Evolutionary conservation across 2,329 filamentous ascomycete genomes (phyloP).

Genomic region (Eutypa lata): DNA sequence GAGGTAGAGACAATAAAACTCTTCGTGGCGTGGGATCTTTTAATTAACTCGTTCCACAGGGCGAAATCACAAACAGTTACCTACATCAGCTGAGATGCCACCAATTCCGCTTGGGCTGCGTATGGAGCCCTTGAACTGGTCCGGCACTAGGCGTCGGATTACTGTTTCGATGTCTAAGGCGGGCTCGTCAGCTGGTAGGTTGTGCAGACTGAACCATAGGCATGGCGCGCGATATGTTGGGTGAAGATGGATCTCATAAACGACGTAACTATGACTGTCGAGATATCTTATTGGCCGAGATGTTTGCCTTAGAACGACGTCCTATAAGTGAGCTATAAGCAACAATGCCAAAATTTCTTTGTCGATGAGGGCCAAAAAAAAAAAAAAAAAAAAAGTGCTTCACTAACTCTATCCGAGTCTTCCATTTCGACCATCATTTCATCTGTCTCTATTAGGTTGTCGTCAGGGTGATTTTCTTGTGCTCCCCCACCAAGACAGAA

Average conservation of each 20-base stretch:
- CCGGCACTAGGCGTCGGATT: conserved; percentile 68
- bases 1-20: conserved; percentile 37
- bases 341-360: background rate
- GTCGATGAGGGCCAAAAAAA: background rate
- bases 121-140: conserved; percentile 59
- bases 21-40: conserved; percentile 32
- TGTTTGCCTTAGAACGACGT: conserved; percentile 33
- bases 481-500: conserved; percentile 39
- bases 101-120: conserved; percentile 62
- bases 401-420: conserved; percentile 47
- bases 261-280: conserved; percentile 49
- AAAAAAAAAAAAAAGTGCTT: background rate
- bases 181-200: conserved; percentile 52
- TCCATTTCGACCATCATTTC: conserved; percentile 48
- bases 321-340: conserved; percentile 28
- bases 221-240: conserved; percentile 73
- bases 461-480: conserved; percentile 1
- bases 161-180: conserved; percentile 65
- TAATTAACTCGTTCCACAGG: conserved; percentile 30
- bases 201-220: conserved; percentile 69
- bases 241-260: conserved; percentile 73
- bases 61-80: conserved; percentile 35
- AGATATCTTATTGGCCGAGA: conserved; percentile 25
- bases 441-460: conserved; percentile 32
- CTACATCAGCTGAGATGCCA: conserved; percentile 73